Evolutionary conservation across 495 filamentous ascomycete species (phyloP).

Genomic region (Hypomontagnella monticulosa): DNA sequence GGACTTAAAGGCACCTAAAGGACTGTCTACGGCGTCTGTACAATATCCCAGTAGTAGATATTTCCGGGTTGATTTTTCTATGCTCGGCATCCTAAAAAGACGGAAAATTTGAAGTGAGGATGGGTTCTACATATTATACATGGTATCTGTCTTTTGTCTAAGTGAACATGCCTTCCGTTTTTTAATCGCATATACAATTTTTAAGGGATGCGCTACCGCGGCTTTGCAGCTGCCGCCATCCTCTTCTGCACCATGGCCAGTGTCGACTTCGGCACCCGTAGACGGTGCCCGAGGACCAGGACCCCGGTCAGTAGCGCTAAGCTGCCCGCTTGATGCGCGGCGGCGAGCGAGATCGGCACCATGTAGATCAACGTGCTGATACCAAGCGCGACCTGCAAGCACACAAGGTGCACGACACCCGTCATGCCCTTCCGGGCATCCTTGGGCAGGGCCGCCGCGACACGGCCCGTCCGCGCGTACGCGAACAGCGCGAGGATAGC

Average conservation of each 20-base stretch:
- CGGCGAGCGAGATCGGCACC: slow-evolving; percentile 86
- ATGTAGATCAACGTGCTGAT: slow-evolving; percentile 92
- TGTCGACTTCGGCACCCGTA: slow-evolving; percentile 60
- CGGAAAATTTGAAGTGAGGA: slow-evolving; percentile 11
- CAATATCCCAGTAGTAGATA: slow-evolving; percentile 14
- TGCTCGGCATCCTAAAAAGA: slow-evolving; percentile 5
- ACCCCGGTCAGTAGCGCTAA: slow-evolving; percentile 85
- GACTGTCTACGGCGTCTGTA: slow-evolving; percentile 29
- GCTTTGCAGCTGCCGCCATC: slow-evolving; percentile 28
- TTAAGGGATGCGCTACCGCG: slow-evolving; percentile 8
- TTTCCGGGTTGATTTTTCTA: slow-evolving; percentile 2
- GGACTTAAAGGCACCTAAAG: no score
- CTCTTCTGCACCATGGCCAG: slow-evolving; percentile 56
- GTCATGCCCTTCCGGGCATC: slow-evolving; percentile 74
- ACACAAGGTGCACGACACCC: slow-evolving; percentile 84
- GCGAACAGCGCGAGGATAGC: slow-evolving; percentile 78
- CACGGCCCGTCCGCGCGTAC: slow-evolving; percentile 72
- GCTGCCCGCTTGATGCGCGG: slow-evolving; percentile 91
- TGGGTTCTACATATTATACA: slow-evolving; percentile 32
- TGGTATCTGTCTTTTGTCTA: slow-evolving; percentile 23
- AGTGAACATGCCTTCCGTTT: slow-evolving; percentile 8
- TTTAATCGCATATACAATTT: slow-evolving; percentile 1
- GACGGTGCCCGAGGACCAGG: slow-evolving; percentile 73
- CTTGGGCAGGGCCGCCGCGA: slow-evolving; percentile 71
- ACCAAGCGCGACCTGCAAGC: slow-evolving; percentile 82